phyloP scores from a whole-genome alignment of 495 filamentous ascomycete species.

The Talaromyces ruber region DNA sequence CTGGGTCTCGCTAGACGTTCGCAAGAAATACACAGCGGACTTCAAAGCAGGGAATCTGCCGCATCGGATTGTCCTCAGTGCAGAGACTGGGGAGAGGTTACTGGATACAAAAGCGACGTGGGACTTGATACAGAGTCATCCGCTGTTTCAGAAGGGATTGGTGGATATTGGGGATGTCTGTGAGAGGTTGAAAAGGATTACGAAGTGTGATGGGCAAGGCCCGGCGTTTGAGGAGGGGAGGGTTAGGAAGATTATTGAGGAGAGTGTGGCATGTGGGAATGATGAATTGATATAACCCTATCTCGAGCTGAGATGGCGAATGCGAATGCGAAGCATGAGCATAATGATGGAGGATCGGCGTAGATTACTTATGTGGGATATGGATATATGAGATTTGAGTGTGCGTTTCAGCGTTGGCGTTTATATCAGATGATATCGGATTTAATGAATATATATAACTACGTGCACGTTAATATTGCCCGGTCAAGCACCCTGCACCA shows the following conservation, averaged over 20 bases:
- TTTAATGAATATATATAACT: neutral
- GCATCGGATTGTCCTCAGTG: conserved; percentile 61
- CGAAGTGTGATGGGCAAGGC: conserved; percentile 85
- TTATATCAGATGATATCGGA: neutral
- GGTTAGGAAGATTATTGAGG: conserved; percentile 67
- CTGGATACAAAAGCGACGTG: conserved; percentile 77
- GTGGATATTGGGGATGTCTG: conserved; percentile 78
- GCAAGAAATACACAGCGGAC: conserved; percentile 21
- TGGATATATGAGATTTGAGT: neutral
- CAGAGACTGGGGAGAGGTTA: conserved; percentile 61
- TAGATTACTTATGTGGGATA: neutral
- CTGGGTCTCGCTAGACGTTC: conserved; percentile 67
- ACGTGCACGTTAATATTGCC: neutral
- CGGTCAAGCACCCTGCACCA: neutral
- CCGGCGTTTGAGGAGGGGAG: conserved; percentile 79
- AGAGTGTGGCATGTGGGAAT: conserved; percentile 60
- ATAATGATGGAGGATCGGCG: neutral
- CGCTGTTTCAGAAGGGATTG: conserved; percentile 67
- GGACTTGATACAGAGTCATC: conserved; percentile 83
- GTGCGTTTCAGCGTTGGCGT: conserved; percentile 7
- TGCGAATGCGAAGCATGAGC: too few species aligned
- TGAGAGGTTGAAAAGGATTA: conserved; percentile 61
- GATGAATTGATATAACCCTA: conserved; percentile 61
- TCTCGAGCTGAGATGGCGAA: neutral
- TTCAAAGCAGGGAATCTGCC: conserved; percentile 29